Percentiles rank a stretch among this genome's conserved stretches.
Evolutionary conservation across 2,329 filamentous ascomycete species (phyloP).

Genomic region (Penicillium sp.): DNA sequence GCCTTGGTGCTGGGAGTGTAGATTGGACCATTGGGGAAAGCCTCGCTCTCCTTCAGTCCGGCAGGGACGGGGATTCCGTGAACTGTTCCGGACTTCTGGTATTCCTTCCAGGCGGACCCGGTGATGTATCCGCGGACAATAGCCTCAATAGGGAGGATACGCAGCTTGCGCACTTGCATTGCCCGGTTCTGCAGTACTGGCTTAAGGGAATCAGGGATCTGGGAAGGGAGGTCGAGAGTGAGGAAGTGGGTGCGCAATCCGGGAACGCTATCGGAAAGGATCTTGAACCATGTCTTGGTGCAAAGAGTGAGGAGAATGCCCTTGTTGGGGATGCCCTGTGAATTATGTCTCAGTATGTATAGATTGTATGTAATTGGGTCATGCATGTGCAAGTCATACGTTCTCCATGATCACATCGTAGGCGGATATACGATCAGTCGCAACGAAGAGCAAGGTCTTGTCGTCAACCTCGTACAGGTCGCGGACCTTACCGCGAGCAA

Average conservation of each 20-base stretch:
- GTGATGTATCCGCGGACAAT: slow-evolving; percentile 92
- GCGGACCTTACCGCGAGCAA: slow-evolving; percentile 72
- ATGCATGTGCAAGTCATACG: slow-evolving; percentile 39
- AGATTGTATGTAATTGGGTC: not conserved
- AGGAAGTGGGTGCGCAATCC: slow-evolving; percentile 64
- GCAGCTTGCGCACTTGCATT: slow-evolving; percentile 75
- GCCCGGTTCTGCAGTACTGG: slow-evolving; percentile 62
- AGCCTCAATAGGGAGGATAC: slow-evolving; percentile 76
- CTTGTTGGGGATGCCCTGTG: slow-evolving; percentile 66
- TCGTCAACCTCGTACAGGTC: slow-evolving; percentile 75
- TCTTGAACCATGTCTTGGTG: slow-evolving; percentile 67
- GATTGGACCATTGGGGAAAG: slow-evolving; percentile 65
- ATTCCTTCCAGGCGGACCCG: slow-evolving; percentile 80
- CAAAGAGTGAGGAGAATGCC: slow-evolving; percentile 67
- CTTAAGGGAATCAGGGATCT: slow-evolving; percentile 50
- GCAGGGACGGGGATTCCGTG: slow-evolving; percentile 71
- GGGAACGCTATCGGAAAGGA: slow-evolving; percentile 59
- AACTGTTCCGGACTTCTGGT: slow-evolving; percentile 71
- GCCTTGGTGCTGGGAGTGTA: slow-evolving; percentile 87
- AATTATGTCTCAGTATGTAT: slow-evolving; percentile 15
- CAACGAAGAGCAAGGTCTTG: slow-evolving; percentile 74
- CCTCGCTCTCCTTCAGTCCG: slow-evolving; percentile 70
- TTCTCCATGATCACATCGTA: slow-evolving; percentile 91
- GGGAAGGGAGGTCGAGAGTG: slow-evolving; percentile 55
- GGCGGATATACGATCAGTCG: slow-evolving; percentile 88